These are phyloP conservation scores for Phytomonas sp. DNA, from an alignment of 208 protist species.

Conservation along the genomic window DNA sequence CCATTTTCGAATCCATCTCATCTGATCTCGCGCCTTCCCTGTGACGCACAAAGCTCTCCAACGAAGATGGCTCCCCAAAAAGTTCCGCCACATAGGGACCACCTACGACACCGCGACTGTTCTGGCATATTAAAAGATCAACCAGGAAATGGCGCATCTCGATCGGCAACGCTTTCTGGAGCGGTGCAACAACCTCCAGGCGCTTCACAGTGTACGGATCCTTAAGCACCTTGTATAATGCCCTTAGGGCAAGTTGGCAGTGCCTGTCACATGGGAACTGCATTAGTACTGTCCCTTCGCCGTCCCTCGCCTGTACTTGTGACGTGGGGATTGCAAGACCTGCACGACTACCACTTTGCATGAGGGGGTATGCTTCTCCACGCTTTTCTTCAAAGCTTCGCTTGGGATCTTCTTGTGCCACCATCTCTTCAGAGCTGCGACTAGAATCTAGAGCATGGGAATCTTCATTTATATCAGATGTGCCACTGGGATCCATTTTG, in stretches of 20 bases:
- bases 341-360: not conserved
- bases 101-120: conserved; percentile 11
- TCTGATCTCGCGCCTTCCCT: not conserved
- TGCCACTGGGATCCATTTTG: not conserved
- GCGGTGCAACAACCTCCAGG: conserved; percentile 3
- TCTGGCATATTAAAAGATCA: conserved; percentile 19
- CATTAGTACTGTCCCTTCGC: not conserved
- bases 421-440: not conserved
- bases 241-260: not conserved
- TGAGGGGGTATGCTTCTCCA: not conserved
- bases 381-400: not conserved
- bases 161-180: conserved; percentile 14
- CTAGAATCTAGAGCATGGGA: not conserved
- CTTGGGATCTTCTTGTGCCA: not conserved
- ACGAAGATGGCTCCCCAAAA: conserved; percentile 9
- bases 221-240: not conserved
- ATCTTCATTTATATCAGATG: not conserved
- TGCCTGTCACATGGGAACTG: not conserved
- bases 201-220: not conserved
- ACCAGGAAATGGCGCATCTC: conserved; percentile 21
- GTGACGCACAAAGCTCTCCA: conserved; percentile 1
- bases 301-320: not conserved
- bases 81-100: conserved; percentile 32
- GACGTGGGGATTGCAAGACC: not conserved
- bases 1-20: not conserved